Evolutionary conservation across 2,329 filamentous ascomycete genomes (phyloP).

Genomic region (Hortaea werneckii): DNA sequence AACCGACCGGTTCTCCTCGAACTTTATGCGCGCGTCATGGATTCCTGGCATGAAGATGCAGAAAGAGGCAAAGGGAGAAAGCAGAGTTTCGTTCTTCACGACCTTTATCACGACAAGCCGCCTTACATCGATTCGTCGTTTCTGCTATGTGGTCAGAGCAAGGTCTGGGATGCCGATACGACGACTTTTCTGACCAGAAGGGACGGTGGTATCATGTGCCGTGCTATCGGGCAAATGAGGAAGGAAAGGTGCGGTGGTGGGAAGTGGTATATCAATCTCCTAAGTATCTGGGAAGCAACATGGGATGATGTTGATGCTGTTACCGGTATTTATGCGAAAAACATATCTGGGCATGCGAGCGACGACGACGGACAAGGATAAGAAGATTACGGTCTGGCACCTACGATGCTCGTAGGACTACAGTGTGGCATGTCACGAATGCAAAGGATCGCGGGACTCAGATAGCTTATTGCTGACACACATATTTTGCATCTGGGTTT

Average conservation of each 20-base stretch:
- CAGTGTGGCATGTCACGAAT: too few species aligned
- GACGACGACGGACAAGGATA: background rate
- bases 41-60: slow-evolving; percentile 46
- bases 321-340: slow-evolving; percentile 30
- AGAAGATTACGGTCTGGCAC: too few species aligned
- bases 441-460: too few species aligned
- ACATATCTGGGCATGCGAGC: background rate
- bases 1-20: slow-evolving; percentile 47
- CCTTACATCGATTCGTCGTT: slow-evolving; percentile 43
- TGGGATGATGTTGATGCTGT: slow-evolving; percentile 47
- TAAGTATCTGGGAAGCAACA: slow-evolving; percentile 42
- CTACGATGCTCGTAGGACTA: too few species aligned
- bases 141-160: slow-evolving; percentile 35
- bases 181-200: slow-evolving; percentile 29
- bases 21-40: slow-evolving; percentile 51
- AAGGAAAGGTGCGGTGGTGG: slow-evolving; percentile 25
- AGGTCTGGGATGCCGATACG: slow-evolving; percentile 37
- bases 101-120: slow-evolving; percentile 49
- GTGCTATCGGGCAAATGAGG: slow-evolving; percentile 41
- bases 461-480: too few species aligned
- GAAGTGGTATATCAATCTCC: slow-evolving; percentile 35
- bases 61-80: slow-evolving; percentile 24
- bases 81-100: slow-evolving; percentile 55
- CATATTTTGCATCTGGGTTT: too few species aligned
- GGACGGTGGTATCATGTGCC: slow-evolving; percentile 30